Evolutionary conservation across 768 basidiomycete species (phyloP).

Genomic region (Phylloporus rhodoxanthus): DNA sequence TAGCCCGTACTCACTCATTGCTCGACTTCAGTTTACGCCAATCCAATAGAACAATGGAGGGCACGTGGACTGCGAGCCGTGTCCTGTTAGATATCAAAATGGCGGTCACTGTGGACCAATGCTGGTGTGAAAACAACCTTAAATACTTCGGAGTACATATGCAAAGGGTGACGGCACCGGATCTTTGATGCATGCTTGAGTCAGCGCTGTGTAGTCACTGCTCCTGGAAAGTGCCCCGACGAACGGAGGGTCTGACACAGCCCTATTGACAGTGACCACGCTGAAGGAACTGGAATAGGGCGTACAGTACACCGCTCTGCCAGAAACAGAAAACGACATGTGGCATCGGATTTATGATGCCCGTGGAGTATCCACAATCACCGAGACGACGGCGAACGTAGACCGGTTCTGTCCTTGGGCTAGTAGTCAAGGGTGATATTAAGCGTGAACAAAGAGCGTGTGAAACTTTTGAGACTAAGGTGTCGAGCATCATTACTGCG

Average conservation of each 20-base stretch:
- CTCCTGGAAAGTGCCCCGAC: background rate
- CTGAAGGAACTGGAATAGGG: background rate
- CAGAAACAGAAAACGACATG: background rate
- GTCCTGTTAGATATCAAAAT: background rate
- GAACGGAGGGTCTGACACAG: background rate
- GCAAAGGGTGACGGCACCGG: constrained; percentile 1
- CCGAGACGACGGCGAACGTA: background rate
- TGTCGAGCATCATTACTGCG: too few relatives aligned
- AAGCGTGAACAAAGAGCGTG: background rate
- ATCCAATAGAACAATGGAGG: background rate
- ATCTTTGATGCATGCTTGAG: background rate
- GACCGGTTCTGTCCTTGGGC: background rate
- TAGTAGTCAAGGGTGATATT: background rate
- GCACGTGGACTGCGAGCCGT: background rate
- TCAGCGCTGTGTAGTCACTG: background rate
- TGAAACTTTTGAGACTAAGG: background rate
- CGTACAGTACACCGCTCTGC: background rate
- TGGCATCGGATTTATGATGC: background rate
- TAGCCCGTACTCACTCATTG: background rate
- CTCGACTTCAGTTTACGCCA: background rate
- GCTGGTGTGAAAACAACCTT: background rate
- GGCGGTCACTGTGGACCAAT: background rate
- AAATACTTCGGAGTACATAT: background rate
- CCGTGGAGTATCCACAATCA: background rate
- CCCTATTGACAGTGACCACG: background rate